phyloP scores from a whole-genome alignment of 805 yeast species.

The Ogataea henricii region DNA sequence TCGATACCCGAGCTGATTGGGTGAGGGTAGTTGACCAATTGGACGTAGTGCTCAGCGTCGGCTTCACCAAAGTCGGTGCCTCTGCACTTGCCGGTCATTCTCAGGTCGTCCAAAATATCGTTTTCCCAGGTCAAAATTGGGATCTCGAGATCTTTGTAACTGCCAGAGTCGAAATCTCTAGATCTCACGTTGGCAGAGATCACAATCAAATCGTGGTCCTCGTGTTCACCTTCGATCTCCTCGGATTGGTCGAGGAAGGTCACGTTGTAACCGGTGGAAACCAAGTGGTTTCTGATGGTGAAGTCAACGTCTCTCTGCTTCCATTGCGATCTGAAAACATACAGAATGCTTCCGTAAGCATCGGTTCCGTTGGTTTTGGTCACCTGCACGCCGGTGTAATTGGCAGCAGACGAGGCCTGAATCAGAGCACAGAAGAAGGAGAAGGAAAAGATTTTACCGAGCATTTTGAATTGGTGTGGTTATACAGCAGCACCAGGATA shows the following conservation, averaged over 20 bases:
- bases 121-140: conserved; percentile 7
- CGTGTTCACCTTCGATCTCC: background rate
- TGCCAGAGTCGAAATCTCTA: conserved; percentile 1
- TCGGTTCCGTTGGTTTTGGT: conserved; percentile 5
- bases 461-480: background rate
- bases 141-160: background rate
- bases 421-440: background rate
- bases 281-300: conserved; percentile 4
- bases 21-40: conserved; percentile 7
- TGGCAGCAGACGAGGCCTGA: conserved; percentile 4
- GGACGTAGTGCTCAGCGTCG: conserved; percentile 5
- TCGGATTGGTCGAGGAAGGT: conserved; percentile 4
- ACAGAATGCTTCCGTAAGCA: conserved; percentile 4
- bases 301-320: conserved; percentile 5
- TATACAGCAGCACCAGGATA: too few species aligned
- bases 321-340: conserved; percentile 7
- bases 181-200: conserved; percentile 7
- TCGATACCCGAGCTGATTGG: conserved; percentile 4
- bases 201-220: conserved; percentile 3
- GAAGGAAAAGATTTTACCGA: background rate
- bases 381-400: conserved; percentile 6
- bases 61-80: conserved; percentile 5
- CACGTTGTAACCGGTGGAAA: conserved; percentile 5
- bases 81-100: conserved; percentile 3
- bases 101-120: conserved; percentile 8